A percentile compares a stretch with the other conserved stretches of the same genome.
Conservation (phyloP, 1,139 yeast genomes). For the Geotrichum cucujoidarum region DNA sequence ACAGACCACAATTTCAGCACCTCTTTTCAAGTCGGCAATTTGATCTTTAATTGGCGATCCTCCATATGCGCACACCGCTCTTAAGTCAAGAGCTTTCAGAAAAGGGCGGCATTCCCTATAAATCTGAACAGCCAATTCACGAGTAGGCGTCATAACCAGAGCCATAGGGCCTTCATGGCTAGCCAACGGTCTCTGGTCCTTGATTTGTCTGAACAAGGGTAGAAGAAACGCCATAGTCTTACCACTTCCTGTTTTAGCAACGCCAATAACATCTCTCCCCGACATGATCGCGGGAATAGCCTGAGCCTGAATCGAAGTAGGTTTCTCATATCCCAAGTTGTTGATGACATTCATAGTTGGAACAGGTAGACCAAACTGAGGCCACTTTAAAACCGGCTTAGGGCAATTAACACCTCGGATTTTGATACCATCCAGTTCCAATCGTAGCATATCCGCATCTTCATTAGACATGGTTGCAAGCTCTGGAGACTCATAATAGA, state of each 20-base stretch:
- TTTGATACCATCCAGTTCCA: conserved; percentile 56
- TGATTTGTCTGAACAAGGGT: conserved; percentile 79
- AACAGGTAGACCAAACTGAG: conserved; percentile 72
- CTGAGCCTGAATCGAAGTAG: conserved; percentile 88
- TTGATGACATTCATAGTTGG: conserved; percentile 51
- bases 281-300: conserved; percentile 87
- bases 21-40: conserved; percentile 72
- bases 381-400: conserved; percentile 70
- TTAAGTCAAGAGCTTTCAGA: conserved; percentile 45
- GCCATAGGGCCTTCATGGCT: conserved; percentile 72
- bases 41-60: conserved; percentile 82
- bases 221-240: conserved; percentile 84
- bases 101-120: conserved; percentile 62
- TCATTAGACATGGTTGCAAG: conserved; percentile 43
- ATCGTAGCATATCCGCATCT: conserved; percentile 53
- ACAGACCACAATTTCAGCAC: conserved; percentile 79
- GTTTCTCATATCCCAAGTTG: conserved; percentile 51
- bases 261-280: conserved; percentile 86
- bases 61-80: conserved; percentile 86
- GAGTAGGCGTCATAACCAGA: conserved; percentile 79
- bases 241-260: conserved; percentile 96
- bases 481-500: conserved; percentile 64
- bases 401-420: conserved; percentile 58
- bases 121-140: conserved; percentile 88
- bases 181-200: conserved; percentile 57